phyloP scores from a whole-genome alignment of 139 green algal genomes.

The Tetraselmis chui region DNA sequence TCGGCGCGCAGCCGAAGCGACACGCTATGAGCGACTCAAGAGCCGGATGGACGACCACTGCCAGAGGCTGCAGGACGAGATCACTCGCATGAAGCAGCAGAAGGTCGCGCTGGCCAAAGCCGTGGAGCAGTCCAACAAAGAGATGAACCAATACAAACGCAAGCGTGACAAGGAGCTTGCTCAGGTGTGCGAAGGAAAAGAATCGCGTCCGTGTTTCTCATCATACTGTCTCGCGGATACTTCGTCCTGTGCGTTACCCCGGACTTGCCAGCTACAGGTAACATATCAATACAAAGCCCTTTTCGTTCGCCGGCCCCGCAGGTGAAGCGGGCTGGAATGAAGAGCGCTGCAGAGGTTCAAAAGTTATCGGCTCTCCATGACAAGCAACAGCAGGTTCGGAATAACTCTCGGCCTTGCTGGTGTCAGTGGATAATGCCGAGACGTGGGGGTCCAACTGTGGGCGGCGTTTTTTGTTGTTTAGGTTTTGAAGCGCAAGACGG shows the following conservation, averaged over 20 bases:
- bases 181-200: background rate
- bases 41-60: constrained; percentile 27
- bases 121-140: background rate
- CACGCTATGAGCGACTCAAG: constrained; percentile 32
- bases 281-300: no score
- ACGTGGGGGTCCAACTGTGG: no score
- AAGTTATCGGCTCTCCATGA: constrained; percentile 45
- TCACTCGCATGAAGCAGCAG: constrained; percentile 72
- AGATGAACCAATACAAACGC: background rate
- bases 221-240: no score
- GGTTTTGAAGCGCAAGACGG: constrained; percentile 86
- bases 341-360: constrained; percentile 49
- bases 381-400: constrained; percentile 71
- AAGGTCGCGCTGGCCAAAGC: constrained; percentile 37
- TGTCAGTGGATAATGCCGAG: no score
- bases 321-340: background rate
- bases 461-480: no score
- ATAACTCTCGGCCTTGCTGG: no score
- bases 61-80: constrained; percentile 61
- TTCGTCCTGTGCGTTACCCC: no score
- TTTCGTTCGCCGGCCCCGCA: no score
- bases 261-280: no score
- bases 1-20: background rate
- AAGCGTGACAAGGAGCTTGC: background rate
- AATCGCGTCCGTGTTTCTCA: no score